phyloP scores from a whole-genome alignment of 2,329 filamentous ascomycete genomes.

The Diaporthe sp. region DNA sequence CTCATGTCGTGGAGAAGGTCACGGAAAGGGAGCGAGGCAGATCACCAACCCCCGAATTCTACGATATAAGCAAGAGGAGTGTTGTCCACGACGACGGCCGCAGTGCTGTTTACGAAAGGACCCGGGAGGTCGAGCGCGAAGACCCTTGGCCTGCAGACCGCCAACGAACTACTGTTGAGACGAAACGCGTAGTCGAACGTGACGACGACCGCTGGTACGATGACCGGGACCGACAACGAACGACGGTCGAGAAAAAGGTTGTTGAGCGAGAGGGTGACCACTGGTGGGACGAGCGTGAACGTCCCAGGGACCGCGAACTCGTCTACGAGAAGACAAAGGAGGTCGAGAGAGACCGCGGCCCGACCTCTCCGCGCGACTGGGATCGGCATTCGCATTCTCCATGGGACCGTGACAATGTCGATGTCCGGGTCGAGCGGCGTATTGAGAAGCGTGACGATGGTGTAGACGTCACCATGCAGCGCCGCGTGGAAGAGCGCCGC shows the following conservation, averaged over 20 bases:
- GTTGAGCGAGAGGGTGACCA: slow-evolving; percentile 40
- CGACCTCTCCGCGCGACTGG: slow-evolving; percentile 48
- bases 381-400: slow-evolving; percentile 51
- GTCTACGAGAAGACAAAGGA: slow-evolving; percentile 62
- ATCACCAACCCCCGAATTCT: slow-evolving; percentile 39
- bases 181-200: slow-evolving; percentile 37
- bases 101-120: slow-evolving; percentile 45
- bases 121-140: slow-evolving; percentile 45
- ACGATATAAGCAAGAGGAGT: slow-evolving; percentile 38
- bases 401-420: slow-evolving; percentile 55
- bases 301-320: slow-evolving; percentile 48
- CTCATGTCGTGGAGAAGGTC: slow-evolving; percentile 49
- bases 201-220: slow-evolving; percentile 42
- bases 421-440: slow-evolving; percentile 59
- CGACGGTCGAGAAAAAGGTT: slow-evolving; percentile 39
- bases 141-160: slow-evolving; percentile 39
- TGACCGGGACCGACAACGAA: slow-evolving; percentile 42
- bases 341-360: slow-evolving; percentile 54
- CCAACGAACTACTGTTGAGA: slow-evolving; percentile 37
- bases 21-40: slow-evolving; percentile 49
- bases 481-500: slow-evolving; percentile 64
- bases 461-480: slow-evolving; percentile 67
- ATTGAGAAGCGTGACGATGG: slow-evolving; percentile 60
- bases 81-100: slow-evolving; percentile 45
- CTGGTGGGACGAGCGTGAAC: slow-evolving; percentile 48